Evolutionary conservation across 129 eudicot genomes (phyloP).

Genomic region (Centaurea solstitialis): DNA sequence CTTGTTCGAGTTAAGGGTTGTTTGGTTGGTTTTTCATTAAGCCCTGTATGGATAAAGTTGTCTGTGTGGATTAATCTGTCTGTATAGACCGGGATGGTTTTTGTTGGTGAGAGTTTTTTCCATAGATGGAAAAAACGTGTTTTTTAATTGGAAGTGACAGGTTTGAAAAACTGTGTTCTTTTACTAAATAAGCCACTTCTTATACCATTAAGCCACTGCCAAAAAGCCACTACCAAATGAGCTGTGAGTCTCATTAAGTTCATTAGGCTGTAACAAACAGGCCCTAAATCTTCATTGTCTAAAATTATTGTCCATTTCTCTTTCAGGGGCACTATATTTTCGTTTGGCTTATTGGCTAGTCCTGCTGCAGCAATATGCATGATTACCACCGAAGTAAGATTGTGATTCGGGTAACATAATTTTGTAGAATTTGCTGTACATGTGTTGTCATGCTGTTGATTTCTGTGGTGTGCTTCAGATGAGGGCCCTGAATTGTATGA

Average conservation of each 20-base stretch:
- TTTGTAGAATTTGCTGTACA: not conserved
- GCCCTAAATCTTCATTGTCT: not conserved
- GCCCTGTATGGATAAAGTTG: not conserved
- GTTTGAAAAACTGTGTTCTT: not conserved
- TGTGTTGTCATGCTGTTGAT: not conserved
- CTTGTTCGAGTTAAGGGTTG: not conserved
- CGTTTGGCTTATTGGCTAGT: conserved; percentile 53
- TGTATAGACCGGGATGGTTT: not conserved
- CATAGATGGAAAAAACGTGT: not conserved
- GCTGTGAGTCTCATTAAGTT: not conserved
- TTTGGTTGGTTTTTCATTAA: not conserved
- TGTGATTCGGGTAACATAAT: not conserved
- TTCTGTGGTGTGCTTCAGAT: not conserved
- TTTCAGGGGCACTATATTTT: conserved; percentile 66
- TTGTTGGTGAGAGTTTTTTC: not conserved
- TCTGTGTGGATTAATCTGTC: not conserved
- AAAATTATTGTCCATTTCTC: not conserved
- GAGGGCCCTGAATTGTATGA: not conserved
- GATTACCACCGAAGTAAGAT: conserved; percentile 59
- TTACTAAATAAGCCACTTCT: not conserved
- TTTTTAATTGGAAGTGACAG: not conserved
- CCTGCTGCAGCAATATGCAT: conserved; percentile 61
- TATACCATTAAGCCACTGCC: no score
- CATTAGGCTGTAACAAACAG: not conserved
- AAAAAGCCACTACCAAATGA: not conserved